Base-by-base conservation (phyloP, 257 asterid genomes). In the Scutellaria galericulata region DNA sequence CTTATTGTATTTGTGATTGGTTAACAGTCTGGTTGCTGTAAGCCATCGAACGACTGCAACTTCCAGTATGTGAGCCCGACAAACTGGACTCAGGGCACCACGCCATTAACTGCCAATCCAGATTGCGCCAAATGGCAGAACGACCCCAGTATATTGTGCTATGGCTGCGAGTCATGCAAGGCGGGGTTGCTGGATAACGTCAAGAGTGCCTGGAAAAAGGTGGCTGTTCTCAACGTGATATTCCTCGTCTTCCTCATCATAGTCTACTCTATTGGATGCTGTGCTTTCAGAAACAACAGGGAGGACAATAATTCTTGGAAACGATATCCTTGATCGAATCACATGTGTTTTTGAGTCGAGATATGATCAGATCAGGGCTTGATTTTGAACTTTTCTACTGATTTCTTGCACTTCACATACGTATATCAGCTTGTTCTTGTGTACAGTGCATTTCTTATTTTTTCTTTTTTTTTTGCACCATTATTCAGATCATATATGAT, bases 11-110 rank as follows among this genome's bases (percentile, higher is more conserved):
- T 54, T 50, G n/a, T 6, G 5, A 5, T 24, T 50, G 37, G 18
- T 7, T 24, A 10, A 54, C 86, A 94, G 99, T 94, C 99, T 45
- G 99, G 99, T 59, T 94, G 99, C 89, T 94, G 97, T 69, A 94
- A 94, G 82, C 99, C 99, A 41, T 80, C 99, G 0, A 53, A 77
- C 7, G 89, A 80, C 72, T 94, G 99, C 80, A 81, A 82, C 56
- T 94, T 91, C 75, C 50, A 27, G 45, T 94, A 91, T 1, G 86
- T 85, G 6, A 82, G 80, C 80, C 97, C 97, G 2, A 91, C 98
- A 8, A 90, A 86, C 79, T 94, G 99, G 99, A 88, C 88, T 6
- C 75, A 4, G 3, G 7, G 74, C 14, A 0, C 72, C 0, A 47
- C 69, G 40, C 8, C 87, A 12, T 5, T 82, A 2, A 0, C 7